Base-by-base conservation (phyloP, 257 asterid species). In the Solanum tarapatanum region DNA sequence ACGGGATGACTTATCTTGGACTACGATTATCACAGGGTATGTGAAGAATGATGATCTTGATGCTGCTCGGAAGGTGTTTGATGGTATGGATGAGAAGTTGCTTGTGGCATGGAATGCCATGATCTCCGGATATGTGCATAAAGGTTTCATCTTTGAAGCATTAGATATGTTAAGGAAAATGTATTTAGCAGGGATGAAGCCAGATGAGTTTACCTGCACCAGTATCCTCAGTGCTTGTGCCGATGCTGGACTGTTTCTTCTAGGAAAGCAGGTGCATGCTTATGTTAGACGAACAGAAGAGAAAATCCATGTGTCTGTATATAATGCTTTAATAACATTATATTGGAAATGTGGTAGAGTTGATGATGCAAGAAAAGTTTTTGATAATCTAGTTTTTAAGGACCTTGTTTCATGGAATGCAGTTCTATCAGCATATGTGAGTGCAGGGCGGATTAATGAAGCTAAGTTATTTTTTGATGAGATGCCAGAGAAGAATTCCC, bases 81-180 rank as follows among this genome's bases (percentile, higher is more conserved):
- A 93, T 8, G 94, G 93, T 87, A 93, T 94, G 96, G 94, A 93
- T 85, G 94, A 92, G 68, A 90, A 92, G 83, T 86, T 94, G 86
- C 93, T 92, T 83, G 97, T 92, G 88, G 94, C 93, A 13, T 94
- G 97, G 97, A 94, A 94, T 90, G 92, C 97, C 33, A 93, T 94
- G 95, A 93, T 94, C 86, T 94, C 97, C 41, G 97, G 96, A 26
- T 94, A 93, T 88, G 96, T 90, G 84, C 96, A 92, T 66, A 91
- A 93, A 86, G 96, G 95, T 19, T 84, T 91, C 84, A 87, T 93
- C 70, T 91, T 39, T 62, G 88, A 92, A 83, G 97, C 91, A 73
- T 92, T 94, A 69, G 92, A 89, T 58, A 84, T 94, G 91, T 93
- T 91, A 43, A 91, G 94, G 87, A 90, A 90, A 58, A 93, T 94